phyloP scores from a whole-genome alignment of 176 grass and related monocot species.

The Zizania latifolia region DNA sequence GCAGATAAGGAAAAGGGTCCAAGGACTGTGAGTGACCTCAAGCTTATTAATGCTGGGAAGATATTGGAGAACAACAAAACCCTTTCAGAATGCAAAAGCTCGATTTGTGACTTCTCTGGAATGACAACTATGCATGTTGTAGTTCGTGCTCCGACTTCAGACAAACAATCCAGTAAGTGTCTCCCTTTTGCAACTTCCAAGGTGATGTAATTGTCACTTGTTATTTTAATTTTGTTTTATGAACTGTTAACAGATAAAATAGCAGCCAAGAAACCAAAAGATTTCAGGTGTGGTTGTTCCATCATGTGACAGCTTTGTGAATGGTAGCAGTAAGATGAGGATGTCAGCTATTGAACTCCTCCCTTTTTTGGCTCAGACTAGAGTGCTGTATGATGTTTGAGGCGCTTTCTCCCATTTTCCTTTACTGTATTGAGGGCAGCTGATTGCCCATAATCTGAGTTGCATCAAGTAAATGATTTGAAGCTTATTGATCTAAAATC shows the following conservation, averaged over 20 bases:
- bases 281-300: slow-evolving; percentile 48
- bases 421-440: not conserved
- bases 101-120: slow-evolving; percentile 54
- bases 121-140: slow-evolving; percentile 65
- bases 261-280: slow-evolving; percentile 37
- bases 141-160: slow-evolving; percentile 35
- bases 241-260: slow-evolving; percentile 41
- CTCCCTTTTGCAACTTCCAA: not conserved
- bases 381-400: slow-evolving; percentile 34
- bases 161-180: slow-evolving; percentile 41
- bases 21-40: slow-evolving; percentile 51
- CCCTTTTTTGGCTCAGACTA: slow-evolving; percentile 23
- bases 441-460: slow-evolving; percentile 10
- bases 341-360: slow-evolving; percentile 14
- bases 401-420: not conserved
- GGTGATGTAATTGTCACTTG: not conserved
- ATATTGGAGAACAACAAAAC: slow-evolving; percentile 70
- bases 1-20: slow-evolving; percentile 63
- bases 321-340: slow-evolving; percentile 23
- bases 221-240: slow-evolving; percentile 10
- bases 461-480: slow-evolving; percentile 23
- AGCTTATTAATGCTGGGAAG: slow-evolving; percentile 68
- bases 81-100: slow-evolving; percentile 57
- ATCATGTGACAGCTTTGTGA: slow-evolving; percentile 46
- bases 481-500: not conserved